Conservation (phyloP, 2,329 filamentous ascomycete species). For the Sporothrix pallida region DNA sequence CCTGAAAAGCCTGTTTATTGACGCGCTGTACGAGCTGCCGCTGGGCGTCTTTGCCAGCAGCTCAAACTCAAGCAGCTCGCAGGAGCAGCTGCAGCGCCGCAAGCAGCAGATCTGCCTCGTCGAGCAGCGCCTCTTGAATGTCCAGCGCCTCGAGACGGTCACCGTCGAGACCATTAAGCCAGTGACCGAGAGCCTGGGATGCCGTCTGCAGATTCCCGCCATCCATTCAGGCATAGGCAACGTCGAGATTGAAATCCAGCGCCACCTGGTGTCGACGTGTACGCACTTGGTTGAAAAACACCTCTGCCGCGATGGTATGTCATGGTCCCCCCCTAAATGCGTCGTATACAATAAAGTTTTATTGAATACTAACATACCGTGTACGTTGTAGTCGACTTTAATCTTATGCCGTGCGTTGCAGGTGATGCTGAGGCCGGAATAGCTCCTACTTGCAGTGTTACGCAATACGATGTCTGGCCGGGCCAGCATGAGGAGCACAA, state of each 20-base stretch:
- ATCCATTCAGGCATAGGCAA: background rate
- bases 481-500: background rate
- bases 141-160: background rate
- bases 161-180: too few relatives aligned
- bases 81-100: background rate
- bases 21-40: background rate
- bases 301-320: too few relatives aligned
- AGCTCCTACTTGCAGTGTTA: background rate
- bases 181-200: too few relatives aligned
- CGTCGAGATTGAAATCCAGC: conserved; percentile 4
- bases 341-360: too few relatives aligned
- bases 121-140: conserved; percentile 17
- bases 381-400: background rate
- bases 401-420: background rate
- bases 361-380: background rate
- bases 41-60: too few relatives aligned
- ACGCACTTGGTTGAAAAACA: background rate
- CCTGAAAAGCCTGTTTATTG: background rate
- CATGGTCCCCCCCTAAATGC: too few relatives aligned
- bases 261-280: background rate
- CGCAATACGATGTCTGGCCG: background rate
- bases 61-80: too few relatives aligned
- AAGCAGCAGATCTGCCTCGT: background rate
- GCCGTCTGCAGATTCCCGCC: too few relatives aligned
- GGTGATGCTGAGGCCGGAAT: background rate